phyloP scores from a whole-genome alignment of 1,139 yeast species.

The Suhomyces guaymorum region DNA sequence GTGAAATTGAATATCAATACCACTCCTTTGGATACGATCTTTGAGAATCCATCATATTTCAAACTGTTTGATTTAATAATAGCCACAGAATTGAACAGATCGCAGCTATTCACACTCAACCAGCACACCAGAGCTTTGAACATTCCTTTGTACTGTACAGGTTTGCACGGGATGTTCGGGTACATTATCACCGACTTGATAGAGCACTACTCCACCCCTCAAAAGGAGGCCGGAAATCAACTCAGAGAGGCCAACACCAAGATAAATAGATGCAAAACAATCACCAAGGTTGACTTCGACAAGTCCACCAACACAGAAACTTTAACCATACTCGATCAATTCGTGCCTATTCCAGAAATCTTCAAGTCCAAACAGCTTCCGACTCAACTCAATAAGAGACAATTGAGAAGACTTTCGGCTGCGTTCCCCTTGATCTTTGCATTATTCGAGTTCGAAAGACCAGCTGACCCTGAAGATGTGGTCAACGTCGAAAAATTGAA shows the following conservation, averaged over 20 bases:
- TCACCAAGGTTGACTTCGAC: slow-evolving; percentile 44
- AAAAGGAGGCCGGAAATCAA: slow-evolving; percentile 51
- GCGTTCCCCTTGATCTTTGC: slow-evolving; percentile 65
- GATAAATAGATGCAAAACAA: slow-evolving; percentile 52
- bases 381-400: slow-evolving; percentile 52
- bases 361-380: slow-evolving; percentile 43
- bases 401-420: slow-evolving; percentile 57
- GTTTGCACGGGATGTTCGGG: slow-evolving; percentile 80
- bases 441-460: slow-evolving; percentile 42
- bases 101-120: slow-evolving; percentile 50
- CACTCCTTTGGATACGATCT: slow-evolving; percentile 27
- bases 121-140: slow-evolving; percentile 51
- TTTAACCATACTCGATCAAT: slow-evolving; percentile 58
- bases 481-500: slow-evolving; percentile 36
- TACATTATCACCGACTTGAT: slow-evolving; percentile 79
- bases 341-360: slow-evolving; percentile 34
- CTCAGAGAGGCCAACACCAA: slow-evolving; percentile 46
- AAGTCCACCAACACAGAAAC: slow-evolving; percentile 45
- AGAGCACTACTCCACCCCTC: slow-evolving; percentile 51
- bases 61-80: slow-evolving; percentile 69
- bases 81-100: slow-evolving; percentile 62
- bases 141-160: slow-evolving; percentile 69
- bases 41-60: slow-evolving; percentile 39
- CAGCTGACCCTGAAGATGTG: slow-evolving; percentile 27
- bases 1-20: slow-evolving; percentile 56